Evolutionary conservation across 176 grass and related monocot species (phyloP).

Genomic region (Alloteropsis semialata): DNA sequence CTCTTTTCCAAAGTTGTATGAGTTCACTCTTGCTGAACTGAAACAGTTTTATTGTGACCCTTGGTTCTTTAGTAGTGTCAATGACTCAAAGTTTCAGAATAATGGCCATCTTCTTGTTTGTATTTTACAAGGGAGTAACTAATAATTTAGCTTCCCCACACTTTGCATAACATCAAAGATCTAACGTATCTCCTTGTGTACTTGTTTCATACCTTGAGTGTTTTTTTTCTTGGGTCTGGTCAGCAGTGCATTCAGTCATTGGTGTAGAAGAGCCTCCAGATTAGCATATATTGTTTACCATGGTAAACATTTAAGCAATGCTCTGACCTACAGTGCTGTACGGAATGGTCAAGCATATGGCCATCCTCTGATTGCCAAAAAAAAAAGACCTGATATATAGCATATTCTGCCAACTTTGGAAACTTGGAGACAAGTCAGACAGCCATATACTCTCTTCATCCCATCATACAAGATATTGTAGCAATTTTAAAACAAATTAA

Average conservation of each 20-base stretch:
- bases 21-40: background rate
- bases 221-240: background rate
- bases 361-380: background rate
- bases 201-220: background rate
- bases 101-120: background rate
- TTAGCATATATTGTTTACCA: background rate
- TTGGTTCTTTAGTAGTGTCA: background rate
- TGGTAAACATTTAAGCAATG: background rate
- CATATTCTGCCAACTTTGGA: background rate
- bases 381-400: background rate
- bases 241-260: background rate
- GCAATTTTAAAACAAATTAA: too few relatives aligned
- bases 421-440: background rate
- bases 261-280: background rate
- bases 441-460: too few relatives aligned
- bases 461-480: too few relatives aligned
- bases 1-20: background rate
- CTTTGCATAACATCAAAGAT: background rate
- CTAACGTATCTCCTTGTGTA: background rate
- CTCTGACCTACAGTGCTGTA: background rate
- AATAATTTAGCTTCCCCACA: background rate
- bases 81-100: background rate
- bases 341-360: background rate
- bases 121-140: background rate
- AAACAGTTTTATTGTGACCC: background rate